phyloP scores from a whole-genome alignment of 352 stramenopile species.

The Thalassiosira ordinaria region DNA sequence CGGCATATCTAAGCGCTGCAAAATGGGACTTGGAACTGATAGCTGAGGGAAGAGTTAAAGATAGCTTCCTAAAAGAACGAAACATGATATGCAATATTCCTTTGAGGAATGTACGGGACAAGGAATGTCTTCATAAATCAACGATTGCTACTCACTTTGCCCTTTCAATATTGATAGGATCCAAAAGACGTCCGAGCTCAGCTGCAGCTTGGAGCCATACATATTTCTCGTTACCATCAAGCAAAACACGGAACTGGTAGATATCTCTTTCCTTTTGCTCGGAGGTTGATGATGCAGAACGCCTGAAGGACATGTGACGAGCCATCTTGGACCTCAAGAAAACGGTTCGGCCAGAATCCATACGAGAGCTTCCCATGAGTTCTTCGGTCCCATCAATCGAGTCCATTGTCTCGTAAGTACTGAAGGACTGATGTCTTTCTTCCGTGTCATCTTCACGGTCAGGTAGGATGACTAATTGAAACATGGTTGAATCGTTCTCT shows the following conservation, averaged over 20 bases:
- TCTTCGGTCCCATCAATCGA: no score
- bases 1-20: conserved; percentile 44
- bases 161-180: conserved; percentile 1
- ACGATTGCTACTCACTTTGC: conserved; percentile 32
- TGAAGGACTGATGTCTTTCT: no score
- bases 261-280: conserved; percentile 42
- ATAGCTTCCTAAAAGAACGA: conserved; percentile 35
- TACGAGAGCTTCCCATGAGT: no score
- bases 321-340: no score
- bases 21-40: not conserved
- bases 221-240: conserved; percentile 59
- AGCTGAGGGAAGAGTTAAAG: conserved; percentile 15
- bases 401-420: no score
- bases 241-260: conserved; percentile 44
- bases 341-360: no score
- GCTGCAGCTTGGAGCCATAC: conserved; percentile 52
- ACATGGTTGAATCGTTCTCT: conserved; percentile 45
- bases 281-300: no score
- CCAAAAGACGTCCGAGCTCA: conserved; percentile 35
- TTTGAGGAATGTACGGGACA: conserved; percentile 9
- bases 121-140: no score
- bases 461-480: conserved; percentile 49
- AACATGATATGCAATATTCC: not conserved
- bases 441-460: conserved; percentile 35
- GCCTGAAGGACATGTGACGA: no score